phyloP scores from a whole-genome alignment of 805 yeast genomes.

The Ogataea dorogensis region DNA sequence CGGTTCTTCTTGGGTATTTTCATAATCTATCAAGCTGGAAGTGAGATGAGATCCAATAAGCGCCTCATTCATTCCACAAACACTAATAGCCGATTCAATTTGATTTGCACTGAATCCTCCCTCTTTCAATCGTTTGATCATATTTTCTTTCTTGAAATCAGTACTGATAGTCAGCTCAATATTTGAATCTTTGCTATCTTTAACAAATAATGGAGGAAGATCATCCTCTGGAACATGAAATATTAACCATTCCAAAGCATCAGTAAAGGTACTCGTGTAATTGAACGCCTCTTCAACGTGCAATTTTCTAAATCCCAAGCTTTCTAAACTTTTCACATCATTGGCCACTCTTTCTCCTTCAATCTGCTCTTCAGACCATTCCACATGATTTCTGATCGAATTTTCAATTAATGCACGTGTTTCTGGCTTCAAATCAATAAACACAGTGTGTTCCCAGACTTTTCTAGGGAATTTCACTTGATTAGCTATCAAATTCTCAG shows the following conservation, averaged over 20 bases:
- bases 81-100: slow-evolving; percentile 47
- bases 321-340: slow-evolving; percentile 20
- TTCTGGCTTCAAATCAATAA: slow-evolving; percentile 65
- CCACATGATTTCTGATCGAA: slow-evolving; percentile 54
- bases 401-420: slow-evolving; percentile 62
- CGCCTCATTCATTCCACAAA: slow-evolving; percentile 44
- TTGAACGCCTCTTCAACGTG: slow-evolving; percentile 73
- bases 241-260: slow-evolving; percentile 70
- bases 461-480: slow-evolving; percentile 44
- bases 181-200: slow-evolving; percentile 55
- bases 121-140: slow-evolving; percentile 54
- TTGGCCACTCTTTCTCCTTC: slow-evolving; percentile 12
- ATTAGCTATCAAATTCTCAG: slow-evolving; percentile 8
- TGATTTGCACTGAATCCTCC: slow-evolving; percentile 74
- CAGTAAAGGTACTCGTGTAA: slow-evolving; percentile 50
- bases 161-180: slow-evolving; percentile 54
- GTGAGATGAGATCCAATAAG: slow-evolving; percentile 52
- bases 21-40: slow-evolving; percentile 32
- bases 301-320: slow-evolving; percentile 63
- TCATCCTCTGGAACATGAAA: slow-evolving; percentile 95
- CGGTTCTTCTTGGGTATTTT: slow-evolving; percentile 14
- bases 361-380: slow-evolving; percentile 44
- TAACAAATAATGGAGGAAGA: slow-evolving; percentile 64
- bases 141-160: slow-evolving; percentile 54
- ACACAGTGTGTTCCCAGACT: slow-evolving; percentile 69